Evolutionary conservation across 495 filamentous ascomycete species (phyloP), one percentile per base, ranked within the genome.

Genomic region (Wilcoxina mikolae): DNA sequence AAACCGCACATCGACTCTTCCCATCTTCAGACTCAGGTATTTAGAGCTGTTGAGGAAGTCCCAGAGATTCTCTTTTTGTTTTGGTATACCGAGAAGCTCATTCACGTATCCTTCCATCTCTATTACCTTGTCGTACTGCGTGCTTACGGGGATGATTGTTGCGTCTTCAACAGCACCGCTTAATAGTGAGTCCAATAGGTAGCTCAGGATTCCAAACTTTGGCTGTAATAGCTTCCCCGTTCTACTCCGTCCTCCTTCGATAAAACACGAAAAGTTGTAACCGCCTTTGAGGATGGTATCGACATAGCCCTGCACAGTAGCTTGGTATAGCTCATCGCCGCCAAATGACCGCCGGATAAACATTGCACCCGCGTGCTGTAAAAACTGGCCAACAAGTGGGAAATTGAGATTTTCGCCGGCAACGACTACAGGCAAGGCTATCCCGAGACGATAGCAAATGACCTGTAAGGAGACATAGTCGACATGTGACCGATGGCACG

Each of bases 41-140:
- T 86, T 94, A 1, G 89, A 94, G 7, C 85, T 85, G 1, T 80
- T 84, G 24, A 98, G 70, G 60, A 98, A 89, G 62, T 91, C 85
- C 47, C 78, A 77, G 50, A 98, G 68, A 58, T 93, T 95, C 65
- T 98, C 91, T 68, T 94, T 91, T 53, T 81, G 83, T 65, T 98
- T 96, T 0, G 91, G 91, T 41, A 91, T 81, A 22, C 91, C 91
- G 3, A 98, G 74, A 3, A 98, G 78, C 67, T 96, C 91, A 50
- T 79, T 87, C 48, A 95, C 88, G 64, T 96, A 98, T 17, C 86
- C 91, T 61, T 95, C 90, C 5, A 89, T 95, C 67, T 98, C 91
- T 45, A 98, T 85, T 46, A 98, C 91, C 61, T 95, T 98, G 74
- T 98, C 91, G 65, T 98, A 98, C 62, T 96, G 91, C 1, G 87